Percentiles rank a stretch among this genome's conserved stretches.
These are phyloP conservation scores for Lactifluus volemus DNA, from an alignment of 768 basidiomycete species.

Conservation along the genomic window DNA sequence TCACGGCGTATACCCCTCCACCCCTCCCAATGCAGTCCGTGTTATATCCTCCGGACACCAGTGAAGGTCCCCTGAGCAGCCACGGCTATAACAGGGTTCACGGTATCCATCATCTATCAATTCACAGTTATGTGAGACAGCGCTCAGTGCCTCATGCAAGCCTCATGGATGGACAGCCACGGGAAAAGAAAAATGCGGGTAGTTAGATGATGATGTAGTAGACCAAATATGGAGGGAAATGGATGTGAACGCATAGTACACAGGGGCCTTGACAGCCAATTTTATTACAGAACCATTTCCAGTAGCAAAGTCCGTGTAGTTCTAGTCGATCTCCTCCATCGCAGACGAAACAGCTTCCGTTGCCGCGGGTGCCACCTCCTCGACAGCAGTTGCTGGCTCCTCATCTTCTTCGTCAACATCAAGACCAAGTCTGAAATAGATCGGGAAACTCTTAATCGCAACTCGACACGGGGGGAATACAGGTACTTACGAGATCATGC, in stretches of 20 bases:
- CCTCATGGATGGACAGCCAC: background rate
- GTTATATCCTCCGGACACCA: background rate
- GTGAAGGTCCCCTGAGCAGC: background rate
- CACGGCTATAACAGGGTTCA: background rate
- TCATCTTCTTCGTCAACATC: conserved; percentile 55
- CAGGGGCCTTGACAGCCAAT: background rate
- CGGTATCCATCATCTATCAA: background rate
- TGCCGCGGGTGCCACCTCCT: conserved; percentile 42
- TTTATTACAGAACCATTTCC: conserved; percentile 5
- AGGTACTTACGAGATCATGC: conserved; percentile 75
- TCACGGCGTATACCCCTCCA: background rate
- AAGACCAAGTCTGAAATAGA: conserved; percentile 52
- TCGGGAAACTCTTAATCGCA: conserved; percentile 5
- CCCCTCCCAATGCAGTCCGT: too few species aligned
- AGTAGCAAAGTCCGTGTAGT: background rate
- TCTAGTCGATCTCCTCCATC: conserved; percentile 96
- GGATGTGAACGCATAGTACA: conserved; percentile 13
- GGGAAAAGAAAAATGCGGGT: conserved; percentile 4
- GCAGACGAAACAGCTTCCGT: conserved; percentile 60
- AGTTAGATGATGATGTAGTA: conserved; percentile 12
- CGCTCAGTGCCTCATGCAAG: background rate
- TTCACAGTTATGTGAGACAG: background rate
- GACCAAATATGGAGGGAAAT: conserved; percentile 4
- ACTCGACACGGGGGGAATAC: background rate
- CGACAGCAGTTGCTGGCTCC: conserved; percentile 38